phyloP scores from a whole-genome alignment of 345 rosid genomes.

The Euclidium syriacum region DNA sequence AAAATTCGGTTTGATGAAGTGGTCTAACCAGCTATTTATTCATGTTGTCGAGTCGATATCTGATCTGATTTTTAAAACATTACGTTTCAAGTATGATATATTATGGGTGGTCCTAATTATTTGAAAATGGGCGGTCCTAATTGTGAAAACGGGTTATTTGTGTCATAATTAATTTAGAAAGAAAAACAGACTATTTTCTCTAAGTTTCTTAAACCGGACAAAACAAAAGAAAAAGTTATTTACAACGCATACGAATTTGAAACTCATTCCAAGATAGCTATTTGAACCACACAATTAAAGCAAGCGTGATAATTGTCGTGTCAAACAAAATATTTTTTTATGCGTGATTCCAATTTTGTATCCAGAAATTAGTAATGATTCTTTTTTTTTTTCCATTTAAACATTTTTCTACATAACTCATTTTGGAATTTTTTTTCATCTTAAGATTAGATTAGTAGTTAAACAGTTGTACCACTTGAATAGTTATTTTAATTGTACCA shows the following conservation, averaged over 20 bases:
- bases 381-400: neutral
- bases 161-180: neutral
- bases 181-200: neutral
- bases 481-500: too few relatives aligned
- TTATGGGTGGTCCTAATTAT: conserved; percentile 13
- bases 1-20: too few relatives aligned
- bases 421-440: too few relatives aligned
- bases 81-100: too few relatives aligned
- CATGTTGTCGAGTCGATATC: too few relatives aligned
- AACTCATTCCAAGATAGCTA: neutral
- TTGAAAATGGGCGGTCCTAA: too few relatives aligned
- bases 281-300: conserved; percentile 29
- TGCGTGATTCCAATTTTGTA: conserved; percentile 2
- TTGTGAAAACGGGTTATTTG: neutral
- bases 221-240: neutral
- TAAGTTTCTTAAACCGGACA: neutral
- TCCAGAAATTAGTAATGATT: neutral
- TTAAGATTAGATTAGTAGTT: too few relatives aligned
- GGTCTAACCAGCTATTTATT: too few relatives aligned
- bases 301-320: conserved; percentile 8
- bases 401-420: too few relatives aligned
- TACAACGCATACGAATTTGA: conserved; percentile 3
- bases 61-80: too few relatives aligned
- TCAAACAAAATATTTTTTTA: neutral
- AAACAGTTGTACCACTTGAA: too few relatives aligned